Evolutionary conservation across 2,329 filamentous ascomycete genomes (phyloP).

Genomic region (Sporothrix inflata): DNA sequence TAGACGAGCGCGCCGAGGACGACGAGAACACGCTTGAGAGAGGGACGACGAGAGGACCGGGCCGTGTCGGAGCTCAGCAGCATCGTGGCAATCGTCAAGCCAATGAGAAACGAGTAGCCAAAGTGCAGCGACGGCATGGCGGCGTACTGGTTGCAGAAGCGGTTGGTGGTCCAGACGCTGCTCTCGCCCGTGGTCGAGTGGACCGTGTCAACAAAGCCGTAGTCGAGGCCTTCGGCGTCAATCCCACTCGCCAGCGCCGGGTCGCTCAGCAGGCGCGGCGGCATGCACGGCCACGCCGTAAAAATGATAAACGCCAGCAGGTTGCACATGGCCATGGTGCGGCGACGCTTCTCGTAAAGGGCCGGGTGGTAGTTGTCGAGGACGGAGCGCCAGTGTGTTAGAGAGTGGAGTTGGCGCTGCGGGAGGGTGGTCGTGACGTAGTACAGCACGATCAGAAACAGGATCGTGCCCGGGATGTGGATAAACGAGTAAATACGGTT

Average conservation of each 20-base stretch:
- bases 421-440: slow-evolving; percentile 67
- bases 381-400: background rate
- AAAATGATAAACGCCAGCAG: slow-evolving; percentile 63
- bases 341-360: slow-evolving; percentile 53
- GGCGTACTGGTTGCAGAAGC: slow-evolving; percentile 72
- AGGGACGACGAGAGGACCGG: slow-evolving; percentile 43
- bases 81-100: slow-evolving; percentile 68
- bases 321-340: slow-evolving; percentile 58
- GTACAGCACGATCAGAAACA: slow-evolving; percentile 67
- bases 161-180: slow-evolving; percentile 73
- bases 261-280: slow-evolving; percentile 46
- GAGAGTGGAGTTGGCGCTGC: slow-evolving; percentile 26
- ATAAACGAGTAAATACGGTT: slow-evolving; percentile 78
- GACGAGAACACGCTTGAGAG: slow-evolving; percentile 53
- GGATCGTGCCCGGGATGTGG: slow-evolving; percentile 75
- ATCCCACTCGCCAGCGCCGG: slow-evolving; percentile 55
- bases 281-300: slow-evolving; percentile 65
- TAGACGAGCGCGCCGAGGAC: slow-evolving; percentile 61
- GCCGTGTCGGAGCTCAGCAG: slow-evolving; percentile 56
- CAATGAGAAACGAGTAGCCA: slow-evolving; percentile 74
- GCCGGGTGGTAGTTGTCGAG: slow-evolving; percentile 38
- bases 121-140: slow-evolving; percentile 79
- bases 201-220: slow-evolving; percentile 65
- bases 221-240: slow-evolving; percentile 62
- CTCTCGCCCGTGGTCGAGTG: slow-evolving; percentile 59